These are phyloP conservation scores for Flaveria linearis DNA, from an alignment of 129 eudicot species.

Conservation along the genomic window DNA sequence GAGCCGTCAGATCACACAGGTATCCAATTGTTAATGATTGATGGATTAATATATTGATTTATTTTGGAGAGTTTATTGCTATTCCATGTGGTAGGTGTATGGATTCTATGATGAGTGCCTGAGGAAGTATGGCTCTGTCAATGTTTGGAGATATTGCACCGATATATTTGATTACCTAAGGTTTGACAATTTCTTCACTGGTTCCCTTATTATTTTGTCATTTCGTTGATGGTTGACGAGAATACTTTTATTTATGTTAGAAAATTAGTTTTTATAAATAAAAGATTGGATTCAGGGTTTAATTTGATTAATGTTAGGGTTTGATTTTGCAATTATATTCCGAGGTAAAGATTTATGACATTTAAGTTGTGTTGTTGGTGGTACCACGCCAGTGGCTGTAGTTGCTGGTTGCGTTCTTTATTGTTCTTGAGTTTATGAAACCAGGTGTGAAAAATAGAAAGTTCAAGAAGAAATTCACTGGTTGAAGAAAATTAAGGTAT, in stretches of 20 bases:
- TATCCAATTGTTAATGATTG: constrained; percentile 24
- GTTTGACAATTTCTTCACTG: neutral
- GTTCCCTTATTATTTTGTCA: neutral
- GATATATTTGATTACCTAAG: constrained; percentile 94
- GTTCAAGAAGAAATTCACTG: too few relatives aligned
- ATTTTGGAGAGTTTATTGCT: constrained; percentile 15
- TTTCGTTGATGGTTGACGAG: neutral
- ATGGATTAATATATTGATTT: neutral
- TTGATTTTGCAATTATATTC: neutral
- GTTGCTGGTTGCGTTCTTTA: too few relatives aligned
- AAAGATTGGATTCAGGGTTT: neutral
- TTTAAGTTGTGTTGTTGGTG: too few relatives aligned
- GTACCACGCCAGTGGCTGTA: too few relatives aligned
- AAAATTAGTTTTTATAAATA: neutral
- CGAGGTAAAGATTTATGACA: too few relatives aligned
- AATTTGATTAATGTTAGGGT: neutral
- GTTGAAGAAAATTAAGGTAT: too few relatives aligned
- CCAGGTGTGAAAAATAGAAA: too few relatives aligned
- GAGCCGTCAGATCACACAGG: constrained; percentile 99
- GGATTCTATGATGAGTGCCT: constrained; percentile 99
- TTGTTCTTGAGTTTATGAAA: too few relatives aligned
- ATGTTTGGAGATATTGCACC: constrained; percentile 99
- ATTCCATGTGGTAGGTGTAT: constrained; percentile 64
- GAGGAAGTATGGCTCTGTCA: constrained; percentile 92
- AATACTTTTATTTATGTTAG: neutral